Conservation (phyloP, 2,329 filamentous ascomycete species). For the Neofusicoccum ribis region DNA sequence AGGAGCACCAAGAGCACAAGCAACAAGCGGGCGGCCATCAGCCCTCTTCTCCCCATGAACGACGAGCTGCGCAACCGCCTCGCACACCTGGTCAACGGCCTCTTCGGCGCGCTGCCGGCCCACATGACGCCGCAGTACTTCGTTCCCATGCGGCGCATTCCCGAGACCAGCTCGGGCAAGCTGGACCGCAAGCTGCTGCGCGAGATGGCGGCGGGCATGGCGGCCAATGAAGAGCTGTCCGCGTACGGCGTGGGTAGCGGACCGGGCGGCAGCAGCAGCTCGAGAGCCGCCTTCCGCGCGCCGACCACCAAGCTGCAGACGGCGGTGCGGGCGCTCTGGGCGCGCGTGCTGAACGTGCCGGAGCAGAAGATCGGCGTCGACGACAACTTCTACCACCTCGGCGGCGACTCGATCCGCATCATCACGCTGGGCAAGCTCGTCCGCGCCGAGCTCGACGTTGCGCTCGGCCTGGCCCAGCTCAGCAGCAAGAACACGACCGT, state of each 20-base stretch:
- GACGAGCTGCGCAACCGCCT: neutral
- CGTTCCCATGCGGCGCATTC: constrained; percentile 38
- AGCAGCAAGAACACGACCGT: neutral
- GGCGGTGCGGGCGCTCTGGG: constrained; percentile 24
- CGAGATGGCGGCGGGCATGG: constrained; percentile 26
- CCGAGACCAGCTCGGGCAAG: constrained; percentile 39
- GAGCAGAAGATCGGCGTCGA: constrained; percentile 20
- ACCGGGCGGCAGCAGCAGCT: neutral
- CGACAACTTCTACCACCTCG: constrained; percentile 25
- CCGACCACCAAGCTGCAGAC: constrained; percentile 22
- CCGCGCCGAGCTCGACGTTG: constrained; percentile 16
- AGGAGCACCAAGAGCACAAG: neutral
- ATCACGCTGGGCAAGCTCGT: constrained; percentile 24
- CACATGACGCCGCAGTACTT: constrained; percentile 44
- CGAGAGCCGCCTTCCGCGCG: neutral
- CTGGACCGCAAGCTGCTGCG: constrained; percentile 26
- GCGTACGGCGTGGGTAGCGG: neutral
- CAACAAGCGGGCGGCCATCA: neutral
- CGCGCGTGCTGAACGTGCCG: constrained; percentile 22
- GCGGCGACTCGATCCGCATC: constrained; percentile 27
- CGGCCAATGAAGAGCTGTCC: constrained; percentile 27
- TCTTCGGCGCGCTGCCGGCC: constrained; percentile 29
- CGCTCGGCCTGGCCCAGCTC: constrained; percentile 24
- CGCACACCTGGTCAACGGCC: constrained; percentile 12
- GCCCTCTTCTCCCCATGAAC: neutral